Evolutionary conservation across 1,284 basidiomycete species (phyloP).

Genomic region (Hymenochaete sp.): DNA sequence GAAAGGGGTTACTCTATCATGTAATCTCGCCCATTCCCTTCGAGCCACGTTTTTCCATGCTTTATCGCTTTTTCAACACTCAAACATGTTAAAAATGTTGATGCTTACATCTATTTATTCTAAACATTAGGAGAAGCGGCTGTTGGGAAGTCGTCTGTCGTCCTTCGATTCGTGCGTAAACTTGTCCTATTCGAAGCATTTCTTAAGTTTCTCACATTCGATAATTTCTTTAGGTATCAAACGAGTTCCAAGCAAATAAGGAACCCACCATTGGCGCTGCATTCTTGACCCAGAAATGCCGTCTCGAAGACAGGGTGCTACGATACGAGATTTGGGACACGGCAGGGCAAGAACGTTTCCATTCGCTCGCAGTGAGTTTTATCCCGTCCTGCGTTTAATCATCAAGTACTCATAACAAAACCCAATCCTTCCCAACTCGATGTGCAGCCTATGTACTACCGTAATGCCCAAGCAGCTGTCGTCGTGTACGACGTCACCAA

Average conservation of each 20-base stretch:
- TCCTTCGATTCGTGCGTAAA: slow-evolving; percentile 85
- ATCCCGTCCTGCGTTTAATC: slow-evolving; percentile 2
- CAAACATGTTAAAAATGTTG: slow-evolving; percentile 1
- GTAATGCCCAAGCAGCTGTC: slow-evolving; percentile 96
- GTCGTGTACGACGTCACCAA: slow-evolving; percentile 98
- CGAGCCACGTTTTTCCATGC: slow-evolving; percentile 8
- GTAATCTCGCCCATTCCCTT: slow-evolving; percentile 7
- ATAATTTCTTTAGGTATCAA: slow-evolving; percentile 54
- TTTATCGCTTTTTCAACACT: slow-evolving; percentile 1
- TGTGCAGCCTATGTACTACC: slow-evolving; percentile 90
- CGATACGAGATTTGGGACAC: slow-evolving; percentile 98
- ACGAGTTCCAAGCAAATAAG: slow-evolving; percentile 95
- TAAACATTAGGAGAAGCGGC: slow-evolving; percentile 80
- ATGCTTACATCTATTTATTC: slow-evolving; percentile 4
- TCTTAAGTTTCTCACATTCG: slow-evolving; percentile 27
- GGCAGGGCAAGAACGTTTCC: slow-evolving; percentile 91
- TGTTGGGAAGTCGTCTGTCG: slow-evolving; percentile 98
- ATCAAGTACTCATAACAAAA: slow-evolving; percentile 8
- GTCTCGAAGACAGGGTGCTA: slow-evolving; percentile 83
- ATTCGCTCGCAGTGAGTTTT: slow-evolving; percentile 72
- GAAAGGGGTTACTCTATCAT: slow-evolving; percentile 9
- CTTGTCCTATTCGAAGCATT: slow-evolving; percentile 12
- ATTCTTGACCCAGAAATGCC: slow-evolving; percentile 87
- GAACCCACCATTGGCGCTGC: slow-evolving; percentile 98
- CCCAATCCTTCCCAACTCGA: not conserved